These are phyloP conservation scores for Syncephalastrum sp. DNA, from an alignment of 371 early-diverging fungal species.

Conservation along the genomic window DNA sequence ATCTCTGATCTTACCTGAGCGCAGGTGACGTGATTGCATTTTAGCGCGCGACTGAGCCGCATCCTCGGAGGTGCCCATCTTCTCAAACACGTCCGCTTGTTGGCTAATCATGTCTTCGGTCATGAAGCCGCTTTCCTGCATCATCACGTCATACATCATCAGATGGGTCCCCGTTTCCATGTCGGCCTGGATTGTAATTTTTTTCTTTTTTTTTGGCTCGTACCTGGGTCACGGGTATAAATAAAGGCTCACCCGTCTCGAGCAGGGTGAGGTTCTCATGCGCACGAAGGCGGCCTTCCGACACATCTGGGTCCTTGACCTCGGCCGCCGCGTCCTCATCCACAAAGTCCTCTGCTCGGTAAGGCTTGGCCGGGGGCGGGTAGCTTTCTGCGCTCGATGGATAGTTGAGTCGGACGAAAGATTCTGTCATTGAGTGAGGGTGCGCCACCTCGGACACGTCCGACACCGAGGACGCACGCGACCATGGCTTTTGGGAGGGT, in stretches of 20 bases:
- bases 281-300: slow-evolving; percentile 26
- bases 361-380: slow-evolving; percentile 8
- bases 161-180: not conserved
- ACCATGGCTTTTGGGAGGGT: slow-evolving; percentile 7
- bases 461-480: slow-evolving; percentile 23
- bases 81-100: slow-evolving; percentile 76
- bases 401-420: slow-evolving; percentile 48
- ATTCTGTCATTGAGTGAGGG: slow-evolving; percentile 41
- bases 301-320: slow-evolving; percentile 26
- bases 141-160: not conserved
- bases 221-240: slow-evolving; percentile 75
- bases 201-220: not conserved
- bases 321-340: slow-evolving; percentile 14
- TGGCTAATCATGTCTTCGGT: slow-evolving; percentile 89
- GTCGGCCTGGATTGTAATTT: not conserved
- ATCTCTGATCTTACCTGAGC: slow-evolving; percentile 47
- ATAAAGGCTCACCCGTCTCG: slow-evolving; percentile 58
- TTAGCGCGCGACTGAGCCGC: slow-evolving; percentile 76
- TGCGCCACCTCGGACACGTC: slow-evolving; percentile 24
- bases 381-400: slow-evolving; percentile 26
- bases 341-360: not conserved
- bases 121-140: slow-evolving; percentile 74
- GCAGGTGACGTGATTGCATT: slow-evolving; percentile 78
- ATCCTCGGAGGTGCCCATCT: slow-evolving; percentile 69
- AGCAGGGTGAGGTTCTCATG: slow-evolving; percentile 38